Base-by-base conservation (phyloP, 768 basidiomycete genomes). In the Amanita fuliginea region DNA sequence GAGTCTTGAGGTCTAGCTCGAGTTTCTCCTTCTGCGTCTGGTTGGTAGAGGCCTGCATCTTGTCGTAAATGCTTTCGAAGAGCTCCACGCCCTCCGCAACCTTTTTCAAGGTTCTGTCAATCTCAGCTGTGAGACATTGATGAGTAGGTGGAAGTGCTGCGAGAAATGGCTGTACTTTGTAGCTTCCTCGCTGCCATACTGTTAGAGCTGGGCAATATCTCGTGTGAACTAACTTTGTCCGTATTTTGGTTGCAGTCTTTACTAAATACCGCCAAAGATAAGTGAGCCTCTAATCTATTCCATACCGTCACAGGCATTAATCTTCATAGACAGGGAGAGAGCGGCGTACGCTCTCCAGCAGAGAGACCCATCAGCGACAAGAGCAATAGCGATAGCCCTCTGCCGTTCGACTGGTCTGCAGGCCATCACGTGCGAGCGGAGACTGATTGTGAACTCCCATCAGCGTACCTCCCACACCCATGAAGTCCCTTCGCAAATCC, bases 21-120 rank as follows among this genome's bases (percentile, higher is more conserved):
- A 69, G 70, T 59, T 75, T 75, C 62, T 75, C 74, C 48, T 75
- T 75, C 70, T 75, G 74, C 0, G 74, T 74, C 58, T 94, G 84
- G 69, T 96, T 98, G 28, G 89, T 88, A 14, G 94, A 87, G 43
- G 86, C 77, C 65, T 93, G 87, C 83, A 99, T 94, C 78, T 98
- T 99, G 64, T 96, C 93, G 64, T 95, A 96, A 65, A 96, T 94
- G 69, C 76, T 81, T 68, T 93, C 91, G 62, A 93, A 93, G 65
- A 87, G 77, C 72, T 92, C 90, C 58, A 98, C 93, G 57, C 96
- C 96, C 67, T 94, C 90, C 32, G 83, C 59, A 57, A 99, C 94
- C 75, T 92, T 93, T 77, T 99, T 99, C 61, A 98, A 74, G 43
- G 95, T 98, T 63, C 89, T 82, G 80, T 98, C 96, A 57, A 99